Base-by-base conservation (phyloP, 2,329 filamentous ascomycete genomes). In the Aureobasidium namibiae region DNA sequence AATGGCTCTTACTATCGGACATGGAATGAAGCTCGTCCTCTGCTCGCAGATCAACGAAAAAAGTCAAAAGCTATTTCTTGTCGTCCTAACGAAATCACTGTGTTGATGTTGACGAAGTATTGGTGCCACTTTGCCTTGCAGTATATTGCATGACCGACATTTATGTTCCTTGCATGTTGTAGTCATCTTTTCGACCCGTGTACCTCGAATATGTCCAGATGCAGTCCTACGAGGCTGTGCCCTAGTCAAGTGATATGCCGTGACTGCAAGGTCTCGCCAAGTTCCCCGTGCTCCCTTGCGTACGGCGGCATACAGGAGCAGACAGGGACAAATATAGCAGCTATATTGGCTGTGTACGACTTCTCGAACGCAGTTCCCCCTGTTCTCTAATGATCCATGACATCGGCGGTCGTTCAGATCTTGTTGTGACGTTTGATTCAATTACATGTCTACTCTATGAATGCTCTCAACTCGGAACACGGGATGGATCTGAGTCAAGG, bases 1-100 rank as follows among this genome's bases (percentile, higher is more conserved):
- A 42, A 52, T 44, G 57, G 57, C 57, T 59, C 57, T 59, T 59
- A 59, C 57, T 59, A 59, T 59, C 57, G 57, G 57, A 52, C 57
- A 59, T 59, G 46, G 29, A 53, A 59, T 59, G 57, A 59, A 59
- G 48, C 46, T 59, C 48, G 57, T 59, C 48, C 57, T 53, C 48
- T 59, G 52, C 23, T 48, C 33, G 52, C 52, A 56, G 39, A 46
- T 31, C 42, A 57, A 57, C 54, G 31, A 57, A 57, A 57, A 56
- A 45, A 57, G 24, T 31, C 41, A 57, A 57, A 57, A 57, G 54
- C 54, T 48, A 23, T 57, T 46, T 57, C 54, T 57, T 48, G 54
- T 57, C 24, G 38, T 21, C 36, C 24, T 54, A 41, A 54, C 50
- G 50, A 54, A 54, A 33, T 54, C 34, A 52, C 39, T 42, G 50